A percentile compares a stretch with the other conserved stretches of the same genome.
Evolutionary conservation across 768 basidiomycete species (phyloP).

Genomic region (Rhodotorula sphaerocarpa): DNA sequence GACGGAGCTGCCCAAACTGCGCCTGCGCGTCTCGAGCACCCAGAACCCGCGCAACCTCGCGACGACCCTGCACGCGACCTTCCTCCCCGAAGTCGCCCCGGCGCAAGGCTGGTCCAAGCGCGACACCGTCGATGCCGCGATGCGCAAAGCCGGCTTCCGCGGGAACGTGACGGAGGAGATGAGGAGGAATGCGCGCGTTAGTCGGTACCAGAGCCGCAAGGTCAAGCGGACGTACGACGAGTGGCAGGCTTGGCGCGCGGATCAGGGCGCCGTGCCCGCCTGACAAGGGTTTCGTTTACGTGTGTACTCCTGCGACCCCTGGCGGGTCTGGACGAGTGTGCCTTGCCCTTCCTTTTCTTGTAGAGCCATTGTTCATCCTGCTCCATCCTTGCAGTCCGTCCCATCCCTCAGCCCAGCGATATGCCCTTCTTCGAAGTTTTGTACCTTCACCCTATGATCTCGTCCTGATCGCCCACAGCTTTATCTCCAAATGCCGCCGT

Average conservation of each 20-base stretch:
- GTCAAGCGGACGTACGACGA: constrained; percentile 65
- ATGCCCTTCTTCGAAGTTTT: too few species aligned
- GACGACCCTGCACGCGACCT: constrained; percentile 66
- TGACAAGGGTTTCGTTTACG: too few species aligned
- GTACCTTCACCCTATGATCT: too few species aligned
- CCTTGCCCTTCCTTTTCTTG: neutral
- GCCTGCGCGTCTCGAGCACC: neutral
- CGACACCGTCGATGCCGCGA: constrained; percentile 82
- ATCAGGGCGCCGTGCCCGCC: neutral
- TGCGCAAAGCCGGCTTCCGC: constrained; percentile 85
- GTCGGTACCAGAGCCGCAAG: constrained; percentile 71
- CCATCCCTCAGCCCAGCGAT: too few species aligned
- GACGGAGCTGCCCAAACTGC: constrained; percentile 23
- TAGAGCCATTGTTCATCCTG: too few species aligned
- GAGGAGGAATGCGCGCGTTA: constrained; percentile 63
- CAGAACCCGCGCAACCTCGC: constrained; percentile 44
- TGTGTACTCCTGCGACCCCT: neutral
- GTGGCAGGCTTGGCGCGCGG: constrained; percentile 64
- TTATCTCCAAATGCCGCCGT: too few species aligned
- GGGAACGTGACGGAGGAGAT: constrained; percentile 74
- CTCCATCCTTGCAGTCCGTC: too few species aligned
- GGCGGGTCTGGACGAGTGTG: neutral
- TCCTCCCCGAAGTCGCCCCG: constrained; percentile 82
- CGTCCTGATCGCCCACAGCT: too few species aligned
- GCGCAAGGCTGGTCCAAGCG: constrained; percentile 91